phyloP scores from a whole-genome alignment of 768 basidiomycete genomes.

The Rhizopogon sp. region DNA sequence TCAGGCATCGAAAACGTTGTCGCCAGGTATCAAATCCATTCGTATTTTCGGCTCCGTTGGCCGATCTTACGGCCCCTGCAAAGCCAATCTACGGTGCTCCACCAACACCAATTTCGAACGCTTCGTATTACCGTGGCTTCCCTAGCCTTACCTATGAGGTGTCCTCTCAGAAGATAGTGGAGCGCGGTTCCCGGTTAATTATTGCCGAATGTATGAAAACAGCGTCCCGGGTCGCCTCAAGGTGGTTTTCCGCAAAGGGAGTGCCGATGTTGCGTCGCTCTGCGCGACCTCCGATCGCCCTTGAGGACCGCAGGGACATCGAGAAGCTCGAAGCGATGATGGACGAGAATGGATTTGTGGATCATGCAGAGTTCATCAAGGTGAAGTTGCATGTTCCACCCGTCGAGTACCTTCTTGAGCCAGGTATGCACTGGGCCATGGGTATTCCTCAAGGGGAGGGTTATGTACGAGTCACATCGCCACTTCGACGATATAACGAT shows the following conservation, averaged over 20 bases:
- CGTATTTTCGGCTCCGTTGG: constrained; percentile 18
- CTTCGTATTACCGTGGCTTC: constrained; percentile 41
- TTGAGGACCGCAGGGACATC: constrained; percentile 27
- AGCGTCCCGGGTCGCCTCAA: constrained; percentile 71
- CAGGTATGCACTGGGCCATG: constrained; percentile 61
- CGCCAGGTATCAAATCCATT: constrained; percentile 18
- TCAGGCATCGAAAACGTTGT: constrained; percentile 19
- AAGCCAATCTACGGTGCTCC: constrained; percentile 29
- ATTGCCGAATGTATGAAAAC: constrained; percentile 83
- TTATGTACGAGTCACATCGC: constrained; percentile 81
- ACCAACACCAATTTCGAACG: constrained; percentile 19
- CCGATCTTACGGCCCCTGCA: constrained; percentile 22
- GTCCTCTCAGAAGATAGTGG: constrained; percentile 11
- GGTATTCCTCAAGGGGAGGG: constrained; percentile 73
- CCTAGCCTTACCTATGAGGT: constrained; percentile 48
- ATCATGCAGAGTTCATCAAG: constrained; percentile 29
- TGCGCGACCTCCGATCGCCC: constrained; percentile 26
- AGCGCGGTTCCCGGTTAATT: constrained; percentile 44
- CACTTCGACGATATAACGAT: constrained; percentile 81
- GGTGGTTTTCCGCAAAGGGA: constrained; percentile 54
- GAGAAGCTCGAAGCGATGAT: constrained; percentile 47
- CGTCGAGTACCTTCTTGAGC: constrained; percentile 44
- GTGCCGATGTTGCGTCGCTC: constrained; percentile 64
- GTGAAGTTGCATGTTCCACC: constrained; percentile 29
- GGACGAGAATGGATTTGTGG: constrained; percentile 39